Evolutionary conservation across 371 early-diverging fungal genomes (phyloP), one percentile per base, ranked within the genome.

Genomic region (Mortierella sp.): DNA sequence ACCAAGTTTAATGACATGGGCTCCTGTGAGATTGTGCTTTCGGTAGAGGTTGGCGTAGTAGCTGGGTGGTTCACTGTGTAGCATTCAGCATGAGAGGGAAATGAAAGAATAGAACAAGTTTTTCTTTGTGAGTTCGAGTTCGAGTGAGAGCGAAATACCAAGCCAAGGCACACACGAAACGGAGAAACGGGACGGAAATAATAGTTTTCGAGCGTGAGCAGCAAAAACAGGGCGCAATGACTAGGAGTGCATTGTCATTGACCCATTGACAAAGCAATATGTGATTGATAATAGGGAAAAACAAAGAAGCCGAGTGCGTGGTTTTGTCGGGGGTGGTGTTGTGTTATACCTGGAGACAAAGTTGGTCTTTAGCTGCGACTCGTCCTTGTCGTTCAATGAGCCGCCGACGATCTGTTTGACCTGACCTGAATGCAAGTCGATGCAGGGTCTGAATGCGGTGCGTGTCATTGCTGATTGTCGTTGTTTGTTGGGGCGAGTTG

Each of bases 381-480:
- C 89, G 69, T 91, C 90, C 61, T 87, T 77, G 81, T 96, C 96
- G 75, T 86, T 91, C 31, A 98, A 91, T 37, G 98, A 94, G 28
- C 97, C 98, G 54, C 99, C 98, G 43, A 99, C 98, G 77, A 98
- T 98, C 86, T 99, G 99, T 90, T 99, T 99, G 73, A 99, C 99
- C 89, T 96, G 91, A 51, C 99, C 99, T 40, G 94, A 86, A 89
- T 99, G 99, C 75, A 99, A 91, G 90, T 99, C 98, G 80, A 98
- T 98, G 89, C 99, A 99, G 1, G 98, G 98, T 48, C 97, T 92
- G 89, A 99, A 98, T 79, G 90, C 90, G 69, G 96, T 93, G 88
- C 89, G 81, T 67, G 70, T 34, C 78, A 76, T 77, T 73, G 69
- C 10, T 34, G 19, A 34, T 8, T 64, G 67, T 34, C 16, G 31